Conservation (phyloP, 768 basidiomycete species). For the Xerocomellus chrysenteron region DNA sequence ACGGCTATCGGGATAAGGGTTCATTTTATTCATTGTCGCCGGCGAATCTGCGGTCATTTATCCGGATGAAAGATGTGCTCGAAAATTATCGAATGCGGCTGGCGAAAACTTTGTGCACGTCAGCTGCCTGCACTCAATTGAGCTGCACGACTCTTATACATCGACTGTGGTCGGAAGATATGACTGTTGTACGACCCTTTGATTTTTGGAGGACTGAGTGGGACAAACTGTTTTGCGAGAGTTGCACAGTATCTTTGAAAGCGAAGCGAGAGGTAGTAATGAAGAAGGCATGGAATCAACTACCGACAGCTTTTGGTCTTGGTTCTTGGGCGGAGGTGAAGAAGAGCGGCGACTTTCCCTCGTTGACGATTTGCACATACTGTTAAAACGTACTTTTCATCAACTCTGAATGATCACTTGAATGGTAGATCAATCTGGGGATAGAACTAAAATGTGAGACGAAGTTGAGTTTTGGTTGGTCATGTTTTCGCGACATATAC, state of each 20-base stretch:
- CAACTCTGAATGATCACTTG: neutral
- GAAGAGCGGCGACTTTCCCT: neutral
- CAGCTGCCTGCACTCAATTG: rapidly evolving
- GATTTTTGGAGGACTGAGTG: neutral
- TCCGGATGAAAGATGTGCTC: conserved; percentile 4
- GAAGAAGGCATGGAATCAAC: neutral
- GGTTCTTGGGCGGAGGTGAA: neutral
- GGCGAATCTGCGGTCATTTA: conserved; percentile 4
- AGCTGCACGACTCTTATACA: neutral
- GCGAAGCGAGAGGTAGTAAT: neutral
- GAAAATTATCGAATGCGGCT: neutral
- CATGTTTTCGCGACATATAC: conserved; percentile 28
- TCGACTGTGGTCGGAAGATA: neutral
- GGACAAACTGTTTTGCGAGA: neutral
- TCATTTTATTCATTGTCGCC: neutral
- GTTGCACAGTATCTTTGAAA: neutral
- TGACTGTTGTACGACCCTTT: neutral
- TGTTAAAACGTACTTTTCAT: neutral
- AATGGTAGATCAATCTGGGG: neutral
- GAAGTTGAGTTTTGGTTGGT: neutral
- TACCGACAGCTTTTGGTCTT: conserved; percentile 6
- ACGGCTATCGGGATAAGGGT: conserved; percentile 2
- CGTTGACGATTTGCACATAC: neutral
- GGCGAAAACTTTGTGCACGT: neutral
- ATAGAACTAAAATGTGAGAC: no score